Conservation (phyloP, 139 green algal genomes). For the Zygnema cylindricum region DNA sequence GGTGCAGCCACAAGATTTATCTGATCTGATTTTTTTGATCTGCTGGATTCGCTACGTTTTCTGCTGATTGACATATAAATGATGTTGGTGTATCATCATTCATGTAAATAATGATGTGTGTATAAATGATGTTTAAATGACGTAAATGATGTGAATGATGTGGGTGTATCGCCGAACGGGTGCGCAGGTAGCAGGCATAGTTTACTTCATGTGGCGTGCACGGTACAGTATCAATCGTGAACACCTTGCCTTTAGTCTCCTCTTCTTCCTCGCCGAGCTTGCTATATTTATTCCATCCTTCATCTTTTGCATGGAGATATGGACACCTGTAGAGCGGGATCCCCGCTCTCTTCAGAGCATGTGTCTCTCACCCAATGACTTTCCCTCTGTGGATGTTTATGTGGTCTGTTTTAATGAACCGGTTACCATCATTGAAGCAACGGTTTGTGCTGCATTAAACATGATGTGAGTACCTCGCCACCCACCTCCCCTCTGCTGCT, state of each 20-base stretch:
- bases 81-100: no score
- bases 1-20: no score
- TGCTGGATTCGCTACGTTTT: no score
- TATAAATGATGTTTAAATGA: no score
- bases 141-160: no score
- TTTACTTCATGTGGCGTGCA: constrained; percentile 48
- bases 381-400: constrained; percentile 31
- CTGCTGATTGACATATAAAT: no score
- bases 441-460: constrained; percentile 32
- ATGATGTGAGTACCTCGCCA: neutral
- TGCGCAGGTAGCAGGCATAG: constrained; percentile 21
- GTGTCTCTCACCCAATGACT: constrained; percentile 8
- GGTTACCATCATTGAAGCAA: constrained; percentile 34
- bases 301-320: constrained; percentile 39
- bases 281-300: constrained; percentile 30
- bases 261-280: constrained; percentile 45
- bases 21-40: no score
- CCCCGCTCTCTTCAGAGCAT: neutral
- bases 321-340: neutral
- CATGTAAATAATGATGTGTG: no score
- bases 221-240: constrained; percentile 11
- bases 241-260: neutral
- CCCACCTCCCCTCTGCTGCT: no score
- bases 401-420: constrained; percentile 38
- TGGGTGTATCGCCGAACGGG: no score